Evolutionary conservation across 2,329 filamentous ascomycete species (phyloP), one percentile per base, ranked within the genome.

Genomic region (Monosporascus sp.): DNA sequence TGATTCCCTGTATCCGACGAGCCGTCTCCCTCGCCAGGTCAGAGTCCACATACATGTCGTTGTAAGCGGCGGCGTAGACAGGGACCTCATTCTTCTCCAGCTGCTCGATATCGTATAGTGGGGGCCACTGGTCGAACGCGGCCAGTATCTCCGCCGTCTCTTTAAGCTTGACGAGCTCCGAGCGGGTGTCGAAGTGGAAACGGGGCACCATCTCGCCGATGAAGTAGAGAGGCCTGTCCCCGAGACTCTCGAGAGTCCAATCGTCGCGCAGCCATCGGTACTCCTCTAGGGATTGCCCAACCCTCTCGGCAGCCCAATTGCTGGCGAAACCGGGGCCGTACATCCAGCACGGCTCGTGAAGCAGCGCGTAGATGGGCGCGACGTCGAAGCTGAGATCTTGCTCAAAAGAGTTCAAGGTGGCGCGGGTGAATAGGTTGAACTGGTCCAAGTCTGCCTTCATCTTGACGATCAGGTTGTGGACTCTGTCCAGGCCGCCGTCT

Each of bases 31-130:
- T 79, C 8, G 89, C 87, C 52, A 91, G 74, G 7, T 83, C 82
- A 60, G 82, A 88, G 65, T 95, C 88, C 31, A 97, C 92, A 64
- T 95, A 97, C 89, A 97, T 94, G 67, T 96, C 91, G 58, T 96
- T 87, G 62, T 88, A 97, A 2, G 84, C 87, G 1, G 89, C 90
- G 1, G 91, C 88, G 65, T 94, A 97, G 0, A 96, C 84, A 0
- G 93, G 92, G 0, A 97, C 89, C 54, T 85, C 78, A 63, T 97
- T 97, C 62, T 78, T 81, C 19, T 78, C 79, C 48, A 97, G 76
- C 69, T 89, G 86, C 51, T 82, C 80, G 57, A 83, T 75, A 64
- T 96, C 83, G 68, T 96, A 97, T 5, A 97, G 76, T 0, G 76
- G 72, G 2, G 86, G 81, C 92, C 93, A 97, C 56, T 86, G 79